Base-by-base conservation (phyloP, 192 early-diverging fungal genomes). In the Coemansia interrupta region DNA sequence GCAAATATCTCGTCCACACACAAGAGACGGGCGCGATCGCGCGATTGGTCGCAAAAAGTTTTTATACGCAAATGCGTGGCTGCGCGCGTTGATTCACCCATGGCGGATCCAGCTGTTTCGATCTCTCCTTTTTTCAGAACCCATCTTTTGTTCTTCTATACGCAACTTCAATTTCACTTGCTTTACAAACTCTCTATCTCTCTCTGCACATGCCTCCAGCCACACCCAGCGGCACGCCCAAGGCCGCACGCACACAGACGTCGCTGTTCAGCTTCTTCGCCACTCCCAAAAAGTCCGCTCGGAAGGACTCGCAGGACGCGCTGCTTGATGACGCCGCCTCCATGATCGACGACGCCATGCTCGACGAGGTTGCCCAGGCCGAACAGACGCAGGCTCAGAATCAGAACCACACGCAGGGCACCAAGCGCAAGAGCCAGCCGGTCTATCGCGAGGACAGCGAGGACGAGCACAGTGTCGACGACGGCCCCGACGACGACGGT, bases 201-300 rank as follows among this genome's bases (percentile, higher is more conserved):
- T 51, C 17, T 29, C 32, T 53, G 20, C 15, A 44, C 14, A 76
- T 76, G 68, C 43, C 74, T 22, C 49, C 54, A 17, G 42, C 44
- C 45, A 61, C 42, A 13, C 51, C 23, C 58, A 67, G 50, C 29
- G 44, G 61, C 56, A 78, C 70, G 56, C 70, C 75, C 26, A 68
- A 66, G 54, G 44, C 62, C 40, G 55, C 59, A 18, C 66, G 64
- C 11, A 72, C 61, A 30, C 75, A 78, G 40, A 60, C 69, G 5
- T 68, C 65, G 10, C 56, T 78, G 36, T 65, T 72, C 40, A 78
- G 66, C 66, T 78, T 78, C 52, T 78, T 78, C 26, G 22, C 44
- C 12, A 72, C 75, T 1, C 69, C 72, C 38, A 30, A 63, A 23
- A 72, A 65, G 32, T 8, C 32, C 10, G 32, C 32, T 7, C 2